phyloP scores from a whole-genome alignment of 2,329 filamentous ascomycete species.

The Venturia nashicola region DNA sequence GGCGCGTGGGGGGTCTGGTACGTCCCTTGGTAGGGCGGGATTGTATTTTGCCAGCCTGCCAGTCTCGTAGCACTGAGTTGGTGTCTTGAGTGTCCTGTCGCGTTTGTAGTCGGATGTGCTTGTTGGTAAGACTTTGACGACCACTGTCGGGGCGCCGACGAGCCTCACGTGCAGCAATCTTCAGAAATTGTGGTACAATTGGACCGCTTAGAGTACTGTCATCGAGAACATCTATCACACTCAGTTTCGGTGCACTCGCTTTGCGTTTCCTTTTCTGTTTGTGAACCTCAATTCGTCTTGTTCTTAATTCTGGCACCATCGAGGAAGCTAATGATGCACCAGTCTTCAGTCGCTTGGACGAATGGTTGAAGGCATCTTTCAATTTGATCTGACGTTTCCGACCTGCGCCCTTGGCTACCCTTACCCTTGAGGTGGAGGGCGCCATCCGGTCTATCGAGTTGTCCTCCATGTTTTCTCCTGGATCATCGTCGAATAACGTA shows the following conservation, averaged over 20 bases:
- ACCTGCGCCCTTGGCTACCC: slow-evolving; percentile 11
- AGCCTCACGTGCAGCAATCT: slow-evolving; percentile 41
- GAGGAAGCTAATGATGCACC: neutral
- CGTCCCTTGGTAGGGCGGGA: neutral
- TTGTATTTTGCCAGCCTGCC: slow-evolving; percentile 35
- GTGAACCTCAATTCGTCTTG: neutral
- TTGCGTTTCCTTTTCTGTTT: slow-evolving; percentile 1
- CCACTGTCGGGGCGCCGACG: slow-evolving; percentile 35
- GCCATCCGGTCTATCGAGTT: slow-evolving; percentile 32
- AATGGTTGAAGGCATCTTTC: slow-evolving; percentile 20
- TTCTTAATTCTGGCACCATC: neutral
- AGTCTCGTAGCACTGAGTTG: slow-evolving; percentile 34
- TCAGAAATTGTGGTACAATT: slow-evolving; percentile 40
- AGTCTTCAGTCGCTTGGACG: neutral
- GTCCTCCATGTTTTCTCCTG: slow-evolving; percentile 25
- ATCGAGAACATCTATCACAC: slow-evolving; percentile 36
- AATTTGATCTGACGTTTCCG: slow-evolving; percentile 26
- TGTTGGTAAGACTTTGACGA: slow-evolving; percentile 38
- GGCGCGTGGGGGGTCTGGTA: neutral
- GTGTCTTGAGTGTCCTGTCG: slow-evolving; percentile 43
- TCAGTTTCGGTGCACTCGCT: slow-evolving; percentile 22
- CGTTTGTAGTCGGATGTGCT: slow-evolving; percentile 40
- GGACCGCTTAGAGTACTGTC: slow-evolving; percentile 20
- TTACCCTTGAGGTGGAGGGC: slow-evolving; percentile 13
- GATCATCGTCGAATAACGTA: slow-evolving; percentile 4